A percentile compares a stretch with the other conserved stretches of the same genome.
These are phyloP conservation scores for Bacterosira constricta DNA, from an alignment of 108 stramenopile species.

Conservation along the genomic window DNA sequence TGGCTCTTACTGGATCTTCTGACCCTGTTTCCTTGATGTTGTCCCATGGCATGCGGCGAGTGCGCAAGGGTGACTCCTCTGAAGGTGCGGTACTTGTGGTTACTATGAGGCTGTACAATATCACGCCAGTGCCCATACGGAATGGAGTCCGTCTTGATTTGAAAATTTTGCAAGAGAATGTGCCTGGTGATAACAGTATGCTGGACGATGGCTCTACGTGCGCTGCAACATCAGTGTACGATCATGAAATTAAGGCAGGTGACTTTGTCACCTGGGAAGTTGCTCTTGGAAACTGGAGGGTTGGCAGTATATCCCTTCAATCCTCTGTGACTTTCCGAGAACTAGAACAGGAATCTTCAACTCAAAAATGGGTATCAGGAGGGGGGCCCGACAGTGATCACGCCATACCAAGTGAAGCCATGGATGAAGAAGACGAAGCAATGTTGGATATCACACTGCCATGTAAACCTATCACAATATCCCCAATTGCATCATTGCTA, in stretches of 20 bases:
- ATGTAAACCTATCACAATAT: slow-evolving; percentile 57
- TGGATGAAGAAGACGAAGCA: slow-evolving; percentile 51
- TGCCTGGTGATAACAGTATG: background rate
- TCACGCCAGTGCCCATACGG: slow-evolving; percentile 46
- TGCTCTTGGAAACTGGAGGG: slow-evolving; percentile 46
- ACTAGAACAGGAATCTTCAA: slow-evolving; percentile 58
- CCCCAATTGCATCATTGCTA: slow-evolving; percentile 64
- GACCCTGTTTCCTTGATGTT: slow-evolving; percentile 42
- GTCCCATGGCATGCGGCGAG: slow-evolving; percentile 23
- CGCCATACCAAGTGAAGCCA: slow-evolving; percentile 33
- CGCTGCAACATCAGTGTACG: slow-evolving; percentile 52
- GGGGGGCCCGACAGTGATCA: slow-evolving; percentile 27
- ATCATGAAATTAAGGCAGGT: slow-evolving; percentile 61
- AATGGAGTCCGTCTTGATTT: slow-evolving; percentile 53
- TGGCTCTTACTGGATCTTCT: slow-evolving; percentile 40
- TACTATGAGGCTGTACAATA: slow-evolving; percentile 47
- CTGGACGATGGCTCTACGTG: slow-evolving; percentile 29
- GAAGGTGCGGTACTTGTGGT: slow-evolving; percentile 50
- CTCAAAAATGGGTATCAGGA: slow-evolving; percentile 53
- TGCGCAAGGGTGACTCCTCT: slow-evolving; percentile 22
- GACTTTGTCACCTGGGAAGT: slow-evolving; percentile 78
- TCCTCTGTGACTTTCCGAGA: slow-evolving; percentile 65
- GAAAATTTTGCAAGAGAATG: slow-evolving; percentile 14
- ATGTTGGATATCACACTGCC: slow-evolving; percentile 54
- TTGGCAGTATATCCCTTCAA: slow-evolving; percentile 42